A percentile compares a stretch with the other conserved stretches of the same genome.
These are phyloP conservation scores for Trichoderma endophyticum DNA, from an alignment of 2,329 filamentous ascomycete species.

Conservation along the genomic window DNA sequence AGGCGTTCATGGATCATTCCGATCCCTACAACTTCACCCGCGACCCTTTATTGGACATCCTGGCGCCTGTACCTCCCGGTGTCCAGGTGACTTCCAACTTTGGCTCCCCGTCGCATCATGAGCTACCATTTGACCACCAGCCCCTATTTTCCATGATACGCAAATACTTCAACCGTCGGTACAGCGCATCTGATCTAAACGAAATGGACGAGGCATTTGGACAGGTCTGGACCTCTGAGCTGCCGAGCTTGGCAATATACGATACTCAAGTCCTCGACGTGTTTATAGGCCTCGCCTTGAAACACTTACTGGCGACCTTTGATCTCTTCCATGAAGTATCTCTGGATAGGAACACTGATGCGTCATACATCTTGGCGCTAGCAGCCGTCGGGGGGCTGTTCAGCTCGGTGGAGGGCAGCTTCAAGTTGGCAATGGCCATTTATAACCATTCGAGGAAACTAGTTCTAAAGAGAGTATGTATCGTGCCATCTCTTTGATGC, in stretches of 20 bases:
- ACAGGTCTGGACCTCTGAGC: neutral
- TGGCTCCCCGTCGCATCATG: too few species aligned
- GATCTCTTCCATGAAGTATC: too few species aligned
- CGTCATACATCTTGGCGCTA: neutral
- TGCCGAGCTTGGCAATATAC: neutral
- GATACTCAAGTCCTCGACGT: neutral
- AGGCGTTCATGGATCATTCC: too few species aligned
- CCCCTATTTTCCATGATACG: neutral
- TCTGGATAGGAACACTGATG: too few species aligned
- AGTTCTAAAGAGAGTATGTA: neutral
- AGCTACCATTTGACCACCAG: too few species aligned
- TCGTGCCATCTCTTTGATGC: neutral
- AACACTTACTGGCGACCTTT: too few species aligned
- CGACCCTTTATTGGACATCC: too few species aligned
- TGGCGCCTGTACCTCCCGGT: too few species aligned
- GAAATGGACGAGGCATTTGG: neutral
- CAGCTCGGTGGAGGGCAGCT: neutral
- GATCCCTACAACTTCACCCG: too few species aligned
- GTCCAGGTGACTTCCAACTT: too few species aligned
- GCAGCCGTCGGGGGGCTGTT: neutral
- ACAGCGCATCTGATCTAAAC: neutral
- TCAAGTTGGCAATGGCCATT: neutral
- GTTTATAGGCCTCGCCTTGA: neutral
- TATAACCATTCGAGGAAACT: neutral
- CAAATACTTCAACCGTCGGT: neutral